phyloP scores from a whole-genome alignment of 2,329 filamentous ascomycete genomes.

The Fonsecaea nubica region DNA sequence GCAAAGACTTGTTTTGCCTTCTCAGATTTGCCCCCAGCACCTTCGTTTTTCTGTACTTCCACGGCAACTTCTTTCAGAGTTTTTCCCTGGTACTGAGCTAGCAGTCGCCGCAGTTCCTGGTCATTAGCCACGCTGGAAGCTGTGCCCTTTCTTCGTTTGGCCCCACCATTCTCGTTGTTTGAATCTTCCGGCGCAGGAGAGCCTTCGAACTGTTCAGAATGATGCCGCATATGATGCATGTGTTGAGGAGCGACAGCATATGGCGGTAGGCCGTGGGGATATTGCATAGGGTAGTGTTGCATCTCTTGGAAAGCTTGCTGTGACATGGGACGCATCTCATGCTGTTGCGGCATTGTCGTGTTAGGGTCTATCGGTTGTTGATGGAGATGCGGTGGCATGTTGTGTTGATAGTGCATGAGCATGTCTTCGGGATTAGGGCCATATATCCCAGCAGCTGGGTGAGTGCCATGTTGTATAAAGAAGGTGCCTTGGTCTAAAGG shows the following conservation, averaged over 20 bases:
- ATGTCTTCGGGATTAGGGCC: slow-evolving; percentile 34
- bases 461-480: slow-evolving; percentile 34
- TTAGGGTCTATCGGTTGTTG: slow-evolving; percentile 29
- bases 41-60: slow-evolving; percentile 58
- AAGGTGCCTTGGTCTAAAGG: slow-evolving; percentile 36
- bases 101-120: slow-evolving; percentile 55
- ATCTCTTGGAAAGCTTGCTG: slow-evolving; percentile 38
- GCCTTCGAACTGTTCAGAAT: slow-evolving; percentile 46
- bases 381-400: slow-evolving; percentile 31
- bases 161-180: slow-evolving; percentile 48
- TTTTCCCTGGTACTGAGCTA: slow-evolving; percentile 56
- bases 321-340: slow-evolving; percentile 37
- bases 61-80: slow-evolving; percentile 55
- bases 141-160: slow-evolving; percentile 53
- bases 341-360: slow-evolving; percentile 30
- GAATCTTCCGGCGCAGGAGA: slow-evolving; percentile 51
- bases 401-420: slow-evolving; percentile 37
- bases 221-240: slow-evolving; percentile 42
- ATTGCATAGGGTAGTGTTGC: slow-evolving; percentile 48
- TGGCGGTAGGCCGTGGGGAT: slow-evolving; percentile 47
- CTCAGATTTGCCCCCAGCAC: slow-evolving; percentile 57
- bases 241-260: slow-evolving; percentile 45
- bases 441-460: slow-evolving; percentile 30
- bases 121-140: slow-evolving; percentile 58
- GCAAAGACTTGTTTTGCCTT: slow-evolving; percentile 61